Base-by-base conservation (phyloP, 208 protist genomes). In the Blastocrithidia nonstop region DNA sequence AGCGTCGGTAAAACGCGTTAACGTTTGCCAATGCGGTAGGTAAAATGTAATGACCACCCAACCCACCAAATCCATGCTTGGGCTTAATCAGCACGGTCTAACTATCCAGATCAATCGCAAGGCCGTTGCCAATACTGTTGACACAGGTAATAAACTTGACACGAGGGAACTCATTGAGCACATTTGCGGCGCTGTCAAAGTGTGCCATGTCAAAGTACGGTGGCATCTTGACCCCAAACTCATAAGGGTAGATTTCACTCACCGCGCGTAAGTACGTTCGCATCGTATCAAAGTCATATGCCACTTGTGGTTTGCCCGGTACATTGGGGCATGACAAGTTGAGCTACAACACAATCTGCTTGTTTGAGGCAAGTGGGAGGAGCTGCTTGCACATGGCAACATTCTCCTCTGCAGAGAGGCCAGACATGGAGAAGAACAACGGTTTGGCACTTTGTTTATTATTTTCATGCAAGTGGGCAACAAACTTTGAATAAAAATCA, bases 251-350 rank as follows among this genome's bases (percentile, higher is more conserved):
- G n/a, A 33, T 61, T 19, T 45, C 57, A 13, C 68, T 80, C 24
- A 87, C 76, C 21, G 49, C 44, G 29, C 66, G 20, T 33, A 93
- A 56, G 61, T 82, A 84, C 24, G 15, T 16, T 4, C 71, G 67
- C 76, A 87, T 88, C 15, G 55, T 36, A 2, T 70, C 73, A 45
- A 88, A 82, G 68, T 93, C 83, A 56, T 88, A 88, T 4, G 68
- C 78, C n/a, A 93, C 64, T 67, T 87, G 76, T 56, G 83, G 79
- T 54, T 88, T 88, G 28, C 83, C 83, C 1, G 79, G 79, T 6
- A 93, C 77, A 57, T 93, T 93, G 8, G 83, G 83, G 60, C 83
- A 93, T 3, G 83, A 87, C 19, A 93, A 55, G 41, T 93, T 93
- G 37, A 93, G 60, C 65, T 93, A 78, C 16, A 93, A 53, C 13